A percentile compares a stretch with the other conserved stretches of the same genome.
Evolutionary conservation across 345 rosid genomes (phyloP).

Genomic region (Moricandia moricandioides): DNA sequence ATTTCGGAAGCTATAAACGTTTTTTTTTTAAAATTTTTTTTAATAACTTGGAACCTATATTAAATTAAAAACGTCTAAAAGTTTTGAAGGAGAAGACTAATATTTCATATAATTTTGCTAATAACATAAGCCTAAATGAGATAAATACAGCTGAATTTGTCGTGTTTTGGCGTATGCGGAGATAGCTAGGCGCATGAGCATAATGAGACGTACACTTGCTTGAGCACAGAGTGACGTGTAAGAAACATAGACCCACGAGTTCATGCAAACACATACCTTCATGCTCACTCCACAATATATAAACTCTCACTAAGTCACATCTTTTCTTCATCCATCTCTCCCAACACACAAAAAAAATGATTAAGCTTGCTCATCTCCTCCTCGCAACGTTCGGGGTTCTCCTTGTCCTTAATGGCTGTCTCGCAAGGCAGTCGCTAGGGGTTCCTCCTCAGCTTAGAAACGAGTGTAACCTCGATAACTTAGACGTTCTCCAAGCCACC

Average conservation of each 20-base stretch:
- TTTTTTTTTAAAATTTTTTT: no score
- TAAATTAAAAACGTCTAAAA: no score
- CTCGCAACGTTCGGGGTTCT: slow-evolving; percentile 21
- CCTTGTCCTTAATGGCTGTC: slow-evolving; percentile 25
- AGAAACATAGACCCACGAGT: slow-evolving; percentile 7
- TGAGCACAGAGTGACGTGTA: slow-evolving; percentile 26
- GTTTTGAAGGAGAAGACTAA: no score
- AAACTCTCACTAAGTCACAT: background rate
- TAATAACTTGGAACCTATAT: no score
- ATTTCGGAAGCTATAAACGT: no score
- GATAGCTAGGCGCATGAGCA: slow-evolving; percentile 12
- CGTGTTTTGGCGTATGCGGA: slow-evolving; percentile 3
- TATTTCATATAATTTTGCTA: no score
- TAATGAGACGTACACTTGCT: slow-evolving; percentile 23
- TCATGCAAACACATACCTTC: slow-evolving; percentile 29
- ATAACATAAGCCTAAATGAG: background rate
- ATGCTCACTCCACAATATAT: slow-evolving; percentile 20
- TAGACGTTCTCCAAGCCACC: slow-evolving; percentile 47
- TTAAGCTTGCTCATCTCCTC: slow-evolving; percentile 15
- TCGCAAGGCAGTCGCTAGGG: slow-evolving; percentile 29
- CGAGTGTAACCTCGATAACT: slow-evolving; percentile 48
- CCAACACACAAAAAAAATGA: slow-evolving; percentile 19
- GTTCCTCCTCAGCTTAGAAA: slow-evolving; percentile 38
- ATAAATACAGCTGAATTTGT: slow-evolving; percentile 13
- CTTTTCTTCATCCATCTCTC: slow-evolving; percentile 15